Evolutionary conservation across 768 basidiomycete species (phyloP).

Genomic region (Lactifluus pinguis): DNA sequence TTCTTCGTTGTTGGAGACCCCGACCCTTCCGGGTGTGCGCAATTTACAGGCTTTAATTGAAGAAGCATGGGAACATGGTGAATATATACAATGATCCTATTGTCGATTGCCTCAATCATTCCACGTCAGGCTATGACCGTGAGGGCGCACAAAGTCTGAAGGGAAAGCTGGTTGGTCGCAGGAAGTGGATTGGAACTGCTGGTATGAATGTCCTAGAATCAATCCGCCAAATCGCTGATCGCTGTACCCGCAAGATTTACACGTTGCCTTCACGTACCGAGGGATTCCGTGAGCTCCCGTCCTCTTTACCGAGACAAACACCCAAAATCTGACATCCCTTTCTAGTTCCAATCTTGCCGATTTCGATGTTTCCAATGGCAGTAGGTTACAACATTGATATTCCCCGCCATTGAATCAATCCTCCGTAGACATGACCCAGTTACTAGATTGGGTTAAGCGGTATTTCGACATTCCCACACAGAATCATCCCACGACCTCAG

Average conservation of each 20-base stretch:
- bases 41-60: constrained; percentile 77
- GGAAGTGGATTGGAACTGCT: constrained; percentile 75
- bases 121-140: constrained; percentile 52
- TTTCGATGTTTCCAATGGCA: constrained; percentile 43
- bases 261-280: constrained; percentile 66
- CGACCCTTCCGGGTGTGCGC: constrained; percentile 54
- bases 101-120: neutral
- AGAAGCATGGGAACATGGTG: constrained; percentile 68
- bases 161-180: constrained; percentile 42
- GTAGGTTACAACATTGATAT: constrained; percentile 26
- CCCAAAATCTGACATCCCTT: neutral
- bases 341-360: constrained; percentile 55
- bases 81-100: neutral
- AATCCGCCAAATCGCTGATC: constrained; percentile 1
- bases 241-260: constrained; percentile 45
- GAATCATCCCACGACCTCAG: constrained; percentile 23
- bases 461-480: constrained; percentile 48
- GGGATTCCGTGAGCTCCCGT: constrained; percentile 64
- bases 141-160: constrained; percentile 58
- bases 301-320: neutral
- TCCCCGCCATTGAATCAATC: neutral
- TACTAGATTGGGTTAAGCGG: constrained; percentile 65
- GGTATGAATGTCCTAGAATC: constrained; percentile 34
- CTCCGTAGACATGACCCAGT: constrained; percentile 32
- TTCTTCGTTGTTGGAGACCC: constrained; percentile 47